Evolutionary conservation across 345 rosid species (phyloP).

Genomic region (Eutrema yunnanense): DNA sequence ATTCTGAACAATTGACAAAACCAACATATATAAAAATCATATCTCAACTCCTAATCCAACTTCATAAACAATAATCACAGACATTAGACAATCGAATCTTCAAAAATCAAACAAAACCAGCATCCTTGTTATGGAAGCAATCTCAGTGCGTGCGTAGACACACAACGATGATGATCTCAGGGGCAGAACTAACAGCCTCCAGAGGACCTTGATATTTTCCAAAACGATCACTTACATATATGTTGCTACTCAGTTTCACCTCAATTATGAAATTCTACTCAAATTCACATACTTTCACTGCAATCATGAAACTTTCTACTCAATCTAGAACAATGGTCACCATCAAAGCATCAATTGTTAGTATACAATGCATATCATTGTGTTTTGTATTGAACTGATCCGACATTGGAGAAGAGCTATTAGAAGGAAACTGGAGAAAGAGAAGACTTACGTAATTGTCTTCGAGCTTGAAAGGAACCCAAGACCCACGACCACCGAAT

Average conservation of each 20-base stretch:
- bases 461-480: slow-evolving; percentile 62
- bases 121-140: background rate
- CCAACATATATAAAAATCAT: background rate
- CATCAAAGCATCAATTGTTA: background rate
- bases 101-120: background rate
- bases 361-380: background rate
- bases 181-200: background rate
- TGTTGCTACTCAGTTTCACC: background rate
- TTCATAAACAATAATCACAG: background rate
- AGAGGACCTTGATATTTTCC: too few species aligned
- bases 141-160: background rate
- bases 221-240: too few species aligned
- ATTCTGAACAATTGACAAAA: slow-evolving; percentile 26
- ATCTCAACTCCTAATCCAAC: background rate
- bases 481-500: slow-evolving; percentile 78
- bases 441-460: slow-evolving; percentile 31
- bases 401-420: background rate
- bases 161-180: background rate
- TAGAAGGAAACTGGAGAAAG: background rate
- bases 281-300: background rate
- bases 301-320: background rate
- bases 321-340: background rate
- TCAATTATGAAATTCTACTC: background rate
- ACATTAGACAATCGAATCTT: background rate
- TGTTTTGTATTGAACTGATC: background rate